Percentiles rank a stretch among this genome's conserved stretches.
phyloP scores from a whole-genome alignment of 1,284 basidiomycete genomes.

The Hymenochaete sp. region DNA sequence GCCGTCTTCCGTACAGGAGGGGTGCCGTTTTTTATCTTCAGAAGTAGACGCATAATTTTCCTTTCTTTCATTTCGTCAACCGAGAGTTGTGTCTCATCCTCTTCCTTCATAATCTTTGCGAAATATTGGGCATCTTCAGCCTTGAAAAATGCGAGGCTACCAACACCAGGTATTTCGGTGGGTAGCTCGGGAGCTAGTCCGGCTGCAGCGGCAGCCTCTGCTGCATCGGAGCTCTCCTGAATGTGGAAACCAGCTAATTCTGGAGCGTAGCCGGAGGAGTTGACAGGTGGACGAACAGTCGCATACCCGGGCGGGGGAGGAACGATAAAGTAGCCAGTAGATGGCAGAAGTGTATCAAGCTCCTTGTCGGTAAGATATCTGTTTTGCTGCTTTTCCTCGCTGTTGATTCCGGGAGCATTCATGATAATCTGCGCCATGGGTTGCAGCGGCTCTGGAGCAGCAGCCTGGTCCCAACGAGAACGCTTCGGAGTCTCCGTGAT shows the following conservation, averaged over 20 bases:
- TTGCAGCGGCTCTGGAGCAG: conserved; percentile 39
- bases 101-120: conserved; percentile 90
- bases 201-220: conserved; percentile 77
- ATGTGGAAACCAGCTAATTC: conserved; percentile 89
- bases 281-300: conserved; percentile 64
- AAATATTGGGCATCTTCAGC: conserved; percentile 98
- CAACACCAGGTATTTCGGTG: conserved; percentile 98
- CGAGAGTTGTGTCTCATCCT: conserved; percentile 89
- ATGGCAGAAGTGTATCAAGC: conserved; percentile 84
- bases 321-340: conserved; percentile 84
- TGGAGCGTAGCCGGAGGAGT: conserved; percentile 65
- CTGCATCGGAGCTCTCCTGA: conserved; percentile 87
- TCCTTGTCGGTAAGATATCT: conserved; percentile 94
- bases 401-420: conserved; percentile 74
- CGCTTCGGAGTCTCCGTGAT: conserved; percentile 69
- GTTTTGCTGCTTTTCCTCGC: conserved; percentile 92
- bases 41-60: conserved; percentile 98
- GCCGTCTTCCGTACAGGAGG: conserved; percentile 98
- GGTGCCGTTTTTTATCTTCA: conserved; percentile 99
- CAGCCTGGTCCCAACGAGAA: conserved; percentile 95
- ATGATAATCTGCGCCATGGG: conserved; percentile 75
- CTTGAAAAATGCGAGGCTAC: conserved; percentile 97
- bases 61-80: conserved; percentile 99
- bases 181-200: conserved; percentile 91
- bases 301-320: conserved; percentile 92